phyloP scores from a whole-genome alignment of 2,329 filamentous ascomycete genomes.

The Colletotrichum shisoi region DNA sequence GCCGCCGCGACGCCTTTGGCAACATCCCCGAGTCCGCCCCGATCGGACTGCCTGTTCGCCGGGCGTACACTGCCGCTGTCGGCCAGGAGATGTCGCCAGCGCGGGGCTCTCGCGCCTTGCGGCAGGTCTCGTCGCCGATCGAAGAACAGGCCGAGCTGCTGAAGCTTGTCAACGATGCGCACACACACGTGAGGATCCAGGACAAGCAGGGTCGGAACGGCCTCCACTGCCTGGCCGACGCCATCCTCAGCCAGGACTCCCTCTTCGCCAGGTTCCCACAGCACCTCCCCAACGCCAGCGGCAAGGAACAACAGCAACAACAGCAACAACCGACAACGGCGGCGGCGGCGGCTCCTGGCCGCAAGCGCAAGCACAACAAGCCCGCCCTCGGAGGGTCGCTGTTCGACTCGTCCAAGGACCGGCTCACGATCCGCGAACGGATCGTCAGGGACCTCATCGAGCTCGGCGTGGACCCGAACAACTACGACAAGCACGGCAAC shows the following conservation, averaged over 20 bases:
- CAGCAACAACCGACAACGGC: conserved; percentile 5
- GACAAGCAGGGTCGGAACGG: conserved; percentile 62
- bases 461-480: conserved; percentile 58
- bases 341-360: conserved; percentile 4
- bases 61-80: conserved; percentile 34
- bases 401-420: conserved; percentile 48
- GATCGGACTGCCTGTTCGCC: conserved; percentile 38
- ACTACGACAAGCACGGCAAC: conserved; percentile 60
- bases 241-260: conserved; percentile 54
- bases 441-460: conserved; percentile 47
- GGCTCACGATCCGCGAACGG: conserved; percentile 44
- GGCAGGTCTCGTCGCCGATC: conserved; percentile 15
- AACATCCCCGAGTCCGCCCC: conserved; percentile 42
- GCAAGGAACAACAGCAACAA: conserved; percentile 38
- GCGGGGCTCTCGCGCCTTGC: conserved; percentile 11
- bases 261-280: conserved; percentile 50
- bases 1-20: conserved; percentile 61
- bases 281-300: conserved; percentile 43
- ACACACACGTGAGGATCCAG: conserved; percentile 48
- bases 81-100: conserved; percentile 28
- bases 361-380: conserved; percentile 53
- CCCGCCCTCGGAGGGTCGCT: conserved; percentile 45
- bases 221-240: conserved; percentile 66
- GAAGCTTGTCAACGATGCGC: conserved; percentile 48
- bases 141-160: conserved; percentile 49